Evolutionary conservation across 164 flowering plant species (phyloP), one percentile per base, ranked within the genome.

Genomic region (Aristolochia contorta): DNA sequence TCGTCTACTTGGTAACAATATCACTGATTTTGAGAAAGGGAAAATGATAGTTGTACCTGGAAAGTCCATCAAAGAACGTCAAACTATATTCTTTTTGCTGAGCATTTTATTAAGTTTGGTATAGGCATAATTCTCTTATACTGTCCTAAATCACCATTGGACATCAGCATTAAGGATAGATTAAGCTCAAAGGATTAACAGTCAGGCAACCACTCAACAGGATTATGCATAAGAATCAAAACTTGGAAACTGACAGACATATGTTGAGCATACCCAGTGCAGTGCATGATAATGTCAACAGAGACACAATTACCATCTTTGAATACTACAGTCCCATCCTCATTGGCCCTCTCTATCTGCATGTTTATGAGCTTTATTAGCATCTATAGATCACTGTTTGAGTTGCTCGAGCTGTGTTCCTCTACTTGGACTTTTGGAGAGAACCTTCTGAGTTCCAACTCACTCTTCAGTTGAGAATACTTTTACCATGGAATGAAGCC

Each of bases 401-500:
- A 10, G n/a, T n/a, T n/a, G n/a, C n/a, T n/a, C n/a, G 43, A 37
- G 43, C 43, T 37, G 57, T 59, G 0, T 33, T 21, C 37, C 22
- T 30, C 48, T 57, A 22, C 33, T 27, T 19, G 50, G 63, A 27
- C n/a, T 30, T 25, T 43, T 62, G 49, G 57, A 50, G 52, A 46
- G 20, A 54, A 23, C 47, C 63, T 54, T 46, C 30, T 5, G 5
- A 27, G 30, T 27, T 32, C 10, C 58, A 23, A 55, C 60, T 48
- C 47, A 54, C 43, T 52, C 22, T 47, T 53, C 47, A 65, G 24
- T 58, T 53, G 57, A 65, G 60, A 49, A 24, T 12, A 23, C 16
- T 57, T 63, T 77, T 84, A 89, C 95, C 96, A 84, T 80, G 19
- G 89, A 68, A 81, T 85, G 96, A 72, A 82, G 78, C 92, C 95